These are phyloP conservation scores for Monilinia laxa DNA, from an alignment of 2,329 filamentous ascomycete species.

Conservation along the genomic window DNA sequence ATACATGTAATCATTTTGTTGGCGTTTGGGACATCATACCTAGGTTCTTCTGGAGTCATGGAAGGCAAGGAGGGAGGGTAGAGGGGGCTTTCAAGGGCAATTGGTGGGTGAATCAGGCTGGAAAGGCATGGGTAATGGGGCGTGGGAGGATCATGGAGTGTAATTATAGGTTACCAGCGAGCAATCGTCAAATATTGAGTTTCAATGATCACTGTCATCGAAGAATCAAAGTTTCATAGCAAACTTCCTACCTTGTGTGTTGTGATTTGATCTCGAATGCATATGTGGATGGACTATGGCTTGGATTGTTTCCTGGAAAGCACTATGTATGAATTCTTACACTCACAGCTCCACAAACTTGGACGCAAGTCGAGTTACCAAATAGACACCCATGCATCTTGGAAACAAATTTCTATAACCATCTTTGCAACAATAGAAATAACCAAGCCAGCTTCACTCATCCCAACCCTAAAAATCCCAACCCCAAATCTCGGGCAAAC, in stretches of 20 bases:
- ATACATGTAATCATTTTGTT: conserved; percentile 27
- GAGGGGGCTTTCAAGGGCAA: conserved; percentile 26
- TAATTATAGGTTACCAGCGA: conserved; percentile 22
- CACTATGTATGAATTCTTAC: neutral
- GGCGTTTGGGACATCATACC: conserved; percentile 34
- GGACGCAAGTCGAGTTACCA: neutral
- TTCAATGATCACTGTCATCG: neutral
- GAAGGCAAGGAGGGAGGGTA: conserved; percentile 16
- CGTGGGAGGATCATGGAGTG: conserved; percentile 14
- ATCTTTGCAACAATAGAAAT: neutral
- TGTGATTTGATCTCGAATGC: neutral
- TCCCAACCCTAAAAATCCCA: neutral
- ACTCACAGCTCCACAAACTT: neutral
- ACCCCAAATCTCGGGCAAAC: conserved; percentile 9
- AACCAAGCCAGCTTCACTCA: neutral
- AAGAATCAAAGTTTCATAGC: neutral
- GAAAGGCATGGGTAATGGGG: conserved; percentile 14
- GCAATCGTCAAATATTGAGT: conserved; percentile 16
- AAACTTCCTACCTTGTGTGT: neutral
- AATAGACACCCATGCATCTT: too few relatives aligned
- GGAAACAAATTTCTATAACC: neutral
- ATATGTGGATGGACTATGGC: neutral
- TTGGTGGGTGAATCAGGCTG: neutral
- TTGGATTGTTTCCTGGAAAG: neutral
- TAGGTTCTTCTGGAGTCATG: conserved; percentile 14